Evolutionary conservation across 139 green algal species (phyloP), one percentile per base, ranked within the genome.

Genomic region (Gonium pectorale): DNA sequence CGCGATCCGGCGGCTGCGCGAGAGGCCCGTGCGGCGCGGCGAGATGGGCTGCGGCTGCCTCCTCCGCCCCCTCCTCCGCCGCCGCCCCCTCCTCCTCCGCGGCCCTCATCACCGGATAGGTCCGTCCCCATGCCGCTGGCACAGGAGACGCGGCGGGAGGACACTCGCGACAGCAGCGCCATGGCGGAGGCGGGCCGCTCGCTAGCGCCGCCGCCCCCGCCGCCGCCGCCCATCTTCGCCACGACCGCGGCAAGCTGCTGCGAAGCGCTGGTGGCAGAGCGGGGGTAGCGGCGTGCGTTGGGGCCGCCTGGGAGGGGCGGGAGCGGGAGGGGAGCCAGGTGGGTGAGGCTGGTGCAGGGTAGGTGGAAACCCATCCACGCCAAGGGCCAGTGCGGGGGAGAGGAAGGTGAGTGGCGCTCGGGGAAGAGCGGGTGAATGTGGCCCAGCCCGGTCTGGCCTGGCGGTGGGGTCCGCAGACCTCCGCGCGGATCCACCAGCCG

Each of bases 141-240:
- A 38, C 54, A 70, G 29, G 73, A 81, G 24, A 56, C 54, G 54
- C 73, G 73, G 38, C 73, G 73, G 22, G 73, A 81, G 35, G 73
- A 81, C 21, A 66, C 17, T 4, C 73, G 73, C 26, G 72, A 80
- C 22, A 26, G 26, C 21, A 41, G 27, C 9, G 24, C 26, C 26
- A 38, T 35, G 73, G 73, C 73, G 37, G 54, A 70, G 51, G 37
- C 11, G 27, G 73, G 73, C 1, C 73, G 73, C 38, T 81, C 73
- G 5, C 11, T 35, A 19, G 27, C 60, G n/a, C 29, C 60, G n/a
- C 35, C 33, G 37, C 31, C 72, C 3, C 35, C 52, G 31, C 35
- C 33, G 46, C 51, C 72, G 38, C 67, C 67, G 67, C 38, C 43
- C 5, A 33, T 21, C 3, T 7, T 29, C 5, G 72, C 19, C 24